Percentiles rank a stretch among this genome's conserved stretches.
These are phyloP conservation scores for Elsinoe necatrix DNA, from an alignment of 2,329 filamentous ascomycete species.

Conservation along the genomic window DNA sequence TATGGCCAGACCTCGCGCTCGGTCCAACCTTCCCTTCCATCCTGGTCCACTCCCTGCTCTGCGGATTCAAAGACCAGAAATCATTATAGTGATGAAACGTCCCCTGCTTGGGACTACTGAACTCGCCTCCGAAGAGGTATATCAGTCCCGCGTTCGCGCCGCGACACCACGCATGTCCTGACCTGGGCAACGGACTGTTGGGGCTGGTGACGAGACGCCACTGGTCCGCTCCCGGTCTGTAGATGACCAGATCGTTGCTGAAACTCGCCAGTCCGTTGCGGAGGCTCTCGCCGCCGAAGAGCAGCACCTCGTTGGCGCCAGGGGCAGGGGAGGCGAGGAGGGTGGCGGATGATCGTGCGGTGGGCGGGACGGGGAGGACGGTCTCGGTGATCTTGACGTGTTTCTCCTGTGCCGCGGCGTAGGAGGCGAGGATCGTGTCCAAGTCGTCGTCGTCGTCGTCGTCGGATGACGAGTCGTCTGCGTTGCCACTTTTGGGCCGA, in stretches of 20 bases:
- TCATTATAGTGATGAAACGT: slow-evolving; percentile 99
- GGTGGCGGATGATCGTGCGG: slow-evolving; percentile 68
- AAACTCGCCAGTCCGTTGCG: slow-evolving; percentile 76
- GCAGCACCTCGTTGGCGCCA: slow-evolving; percentile 76
- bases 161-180: slow-evolving; percentile 89
- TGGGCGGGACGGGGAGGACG: slow-evolving; percentile 57
- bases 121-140: slow-evolving; percentile 93
- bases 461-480: slow-evolving; percentile 71
- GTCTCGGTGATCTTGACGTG: slow-evolving; percentile 90
- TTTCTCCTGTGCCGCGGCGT: slow-evolving; percentile 81
- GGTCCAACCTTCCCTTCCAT: slow-evolving; percentile 77
- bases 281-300: slow-evolving; percentile 94
- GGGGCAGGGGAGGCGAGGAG: slow-evolving; percentile 70
- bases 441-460: slow-evolving; percentile 92
- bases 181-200: slow-evolving; percentile 82
- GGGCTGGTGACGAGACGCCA: slow-evolving; percentile 87
- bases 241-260: slow-evolving; percentile 59
- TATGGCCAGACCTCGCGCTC: slow-evolving; percentile 69
- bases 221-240: slow-evolving; percentile 73
- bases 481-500: slow-evolving; percentile 52
- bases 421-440: slow-evolving; percentile 86
- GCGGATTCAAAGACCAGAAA: slow-evolving; percentile 87
- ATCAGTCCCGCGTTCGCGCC: slow-evolving; percentile 77
- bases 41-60: slow-evolving; percentile 79
- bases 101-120: slow-evolving; percentile 91